Conservation (phyloP, 768 basidiomycete genomes). For the Pulveroboletus sp. region DNA sequence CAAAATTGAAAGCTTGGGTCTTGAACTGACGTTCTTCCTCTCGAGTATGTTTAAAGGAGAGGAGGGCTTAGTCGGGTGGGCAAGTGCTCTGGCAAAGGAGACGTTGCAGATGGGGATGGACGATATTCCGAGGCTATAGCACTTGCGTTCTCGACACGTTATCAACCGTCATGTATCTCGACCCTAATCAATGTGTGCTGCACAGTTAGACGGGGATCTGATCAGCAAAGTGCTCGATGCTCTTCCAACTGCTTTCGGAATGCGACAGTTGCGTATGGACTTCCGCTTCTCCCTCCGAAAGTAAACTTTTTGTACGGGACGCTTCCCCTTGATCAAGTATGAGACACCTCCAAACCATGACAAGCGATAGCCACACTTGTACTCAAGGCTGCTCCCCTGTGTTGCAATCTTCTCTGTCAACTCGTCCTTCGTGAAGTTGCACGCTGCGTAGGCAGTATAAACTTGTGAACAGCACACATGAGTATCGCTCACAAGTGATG, state of each 20-base stretch:
- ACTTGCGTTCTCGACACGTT: neutral
- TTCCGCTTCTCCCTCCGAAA: conserved; percentile 77
- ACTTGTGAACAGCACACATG: neutral
- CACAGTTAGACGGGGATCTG: neutral
- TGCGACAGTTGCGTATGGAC: conserved; percentile 63
- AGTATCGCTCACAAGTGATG: conserved; percentile 64
- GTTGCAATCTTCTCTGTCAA: conserved; percentile 50
- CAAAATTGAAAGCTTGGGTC: conserved; percentile 57
- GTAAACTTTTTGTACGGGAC: conserved; percentile 67
- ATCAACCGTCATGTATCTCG: neutral
- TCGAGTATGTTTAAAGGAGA: conserved; percentile 38
- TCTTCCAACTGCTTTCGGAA: conserved; percentile 43
- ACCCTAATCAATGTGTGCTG: neutral
- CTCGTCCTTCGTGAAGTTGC: conserved; percentile 83
- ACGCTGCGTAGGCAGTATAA: conserved; percentile 41
- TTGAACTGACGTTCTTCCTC: conserved; percentile 75
- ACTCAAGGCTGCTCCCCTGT: conserved; percentile 46
- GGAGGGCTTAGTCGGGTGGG: conserved; percentile 59
- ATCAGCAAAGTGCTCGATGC: neutral
- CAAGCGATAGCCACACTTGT: conserved; percentile 44
- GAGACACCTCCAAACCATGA: neutral
- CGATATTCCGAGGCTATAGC: conserved; percentile 36
- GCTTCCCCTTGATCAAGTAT: conserved; percentile 47
- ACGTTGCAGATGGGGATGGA: conserved; percentile 64
- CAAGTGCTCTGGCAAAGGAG: conserved; percentile 59